phyloP scores from a whole-genome alignment of 306 rosid species.

The Bauhinia variegata region DNA sequence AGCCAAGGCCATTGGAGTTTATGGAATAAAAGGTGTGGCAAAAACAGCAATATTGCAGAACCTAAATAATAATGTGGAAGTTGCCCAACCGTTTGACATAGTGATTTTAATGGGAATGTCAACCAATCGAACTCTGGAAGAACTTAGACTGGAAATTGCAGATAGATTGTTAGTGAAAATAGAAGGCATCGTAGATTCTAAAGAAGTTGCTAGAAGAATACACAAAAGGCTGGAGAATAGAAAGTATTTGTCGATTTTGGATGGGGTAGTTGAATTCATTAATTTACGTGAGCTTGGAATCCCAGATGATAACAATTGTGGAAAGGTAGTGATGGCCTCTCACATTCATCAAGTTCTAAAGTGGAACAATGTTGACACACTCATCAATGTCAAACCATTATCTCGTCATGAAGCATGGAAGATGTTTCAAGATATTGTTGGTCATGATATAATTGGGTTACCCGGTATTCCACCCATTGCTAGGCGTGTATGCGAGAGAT shows the following conservation, averaged over 20 bases:
- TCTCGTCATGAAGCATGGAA: not conserved
- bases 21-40: conserved; percentile 37
- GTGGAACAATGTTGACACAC: not conserved
- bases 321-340: not conserved
- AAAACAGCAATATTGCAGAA: conserved; percentile 31
- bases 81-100: conserved; percentile 30
- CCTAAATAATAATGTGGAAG: conserved; percentile 32
- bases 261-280: conserved; percentile 9
- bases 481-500: not conserved
- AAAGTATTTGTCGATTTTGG: conserved; percentile 12
- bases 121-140: too few species aligned
- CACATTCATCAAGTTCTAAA: not conserved
- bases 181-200: not conserved
- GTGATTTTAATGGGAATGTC: conserved; percentile 23
- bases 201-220: too few species aligned
- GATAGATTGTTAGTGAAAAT: not conserved
- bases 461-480: not conserved
- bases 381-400: not conserved
- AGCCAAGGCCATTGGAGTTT: conserved; percentile 27
- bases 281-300: not conserved
- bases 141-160: too few species aligned
- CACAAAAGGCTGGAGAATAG: not conserved
- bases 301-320: not conserved
- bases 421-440: not conserved
- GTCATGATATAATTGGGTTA: not conserved